Base-by-base conservation (phyloP, 495 filamentous ascomycete genomes). In the Lasiosphaeria hispida region DNA sequence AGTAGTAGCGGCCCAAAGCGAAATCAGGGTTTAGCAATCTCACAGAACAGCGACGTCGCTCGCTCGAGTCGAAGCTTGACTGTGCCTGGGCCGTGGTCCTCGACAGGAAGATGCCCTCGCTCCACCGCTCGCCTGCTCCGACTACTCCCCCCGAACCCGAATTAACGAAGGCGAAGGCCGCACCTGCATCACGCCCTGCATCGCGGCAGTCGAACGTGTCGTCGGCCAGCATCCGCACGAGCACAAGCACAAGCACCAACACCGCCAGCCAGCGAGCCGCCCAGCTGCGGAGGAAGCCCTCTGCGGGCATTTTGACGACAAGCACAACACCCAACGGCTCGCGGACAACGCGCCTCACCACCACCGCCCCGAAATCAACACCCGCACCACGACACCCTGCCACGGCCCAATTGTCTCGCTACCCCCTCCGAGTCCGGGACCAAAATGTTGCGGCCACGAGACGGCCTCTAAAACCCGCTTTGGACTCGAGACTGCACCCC, bases 371-470 rank as follows among this genome's bases (percentile, higher is more conserved):
- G 13, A 50, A 40, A 23, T 19, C 51, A 8, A 49, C 63, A 11
- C 10, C 52, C 50, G 36, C 57, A 18, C 47, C 45, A 33, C 50
- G 17, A 43, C 47, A 5, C 33, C 48, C 45, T 23, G 18, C 35
- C 43, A 17, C 42, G 45, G 44, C n/a, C 47, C 35, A 34, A 19
- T 14, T 37, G n/a, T 14, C 61, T 51, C 64, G 69, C 43, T 30
- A 59, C 41, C 63, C 69, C n/a, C 63, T 76, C 11, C 68, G 64
- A 40, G 58, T 45, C 43, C 66, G 68, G 58, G 67, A 73, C 61
- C 73, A 77, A 72, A 75, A 79, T 79, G 76, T 66, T 65, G 53
- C 67, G 58, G 57, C 68, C 47, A 57, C 60, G 55, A 54, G 45
- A 55, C 60, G 54, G 57, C 55, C 48, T 56, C 48, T 73, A 65